Base-by-base conservation (phyloP, 2,329 filamentous ascomycete genomes). In the Claviceps capensis region DNA sequence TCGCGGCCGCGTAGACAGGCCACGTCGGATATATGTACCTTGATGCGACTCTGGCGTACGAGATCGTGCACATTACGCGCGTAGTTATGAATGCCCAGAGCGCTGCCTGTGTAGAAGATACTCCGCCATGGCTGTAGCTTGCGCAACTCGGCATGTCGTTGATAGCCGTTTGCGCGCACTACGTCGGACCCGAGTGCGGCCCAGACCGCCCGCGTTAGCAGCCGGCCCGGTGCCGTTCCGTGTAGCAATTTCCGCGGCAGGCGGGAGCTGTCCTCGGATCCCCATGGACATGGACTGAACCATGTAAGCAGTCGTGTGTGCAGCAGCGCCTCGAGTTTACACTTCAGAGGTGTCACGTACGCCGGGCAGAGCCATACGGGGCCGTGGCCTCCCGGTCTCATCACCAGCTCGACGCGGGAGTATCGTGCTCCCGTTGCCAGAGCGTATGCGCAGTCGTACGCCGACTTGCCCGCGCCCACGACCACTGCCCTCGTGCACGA, bases 281-380 rank as follows among this genome's bases (percentile, higher is more conserved):
- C 81, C 78, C 80, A 86, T 1, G 80, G 73, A 56, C 81, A 85
- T 0, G 83, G 82, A 19, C 73, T 78, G 60, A 86, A 76, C 76
- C 79, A 85, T 0, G 76, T 79, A 56, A 85, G 65, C 55, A 81
- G 73, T 0, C 83, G 75, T 0, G 76, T 60, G 23, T 56, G 59
- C 0, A 63, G 50, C 0, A 86, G 67, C 56, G 79, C 76, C 59
- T 86, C 82, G 0, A 85, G 65, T 65, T 74, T 75, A 46, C 71
- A 73, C 61, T 79, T 79, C 45, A 83, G 61, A 0, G 80, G 80
- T 0, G 81, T 83, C 16, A 85, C 78, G 52, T 77, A 77, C 0
- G 73, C 63, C 0, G 76, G 75, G 1, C 74, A 65, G 57, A 83
- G 69, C 68, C 67, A 82, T 0, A 72, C 68, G 0, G 80, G 78